Evolutionary conservation across 2,329 filamentous ascomycete genomes (phyloP), one percentile per base, ranked within the genome.

Genomic region (Lizonia empirigonia): DNA sequence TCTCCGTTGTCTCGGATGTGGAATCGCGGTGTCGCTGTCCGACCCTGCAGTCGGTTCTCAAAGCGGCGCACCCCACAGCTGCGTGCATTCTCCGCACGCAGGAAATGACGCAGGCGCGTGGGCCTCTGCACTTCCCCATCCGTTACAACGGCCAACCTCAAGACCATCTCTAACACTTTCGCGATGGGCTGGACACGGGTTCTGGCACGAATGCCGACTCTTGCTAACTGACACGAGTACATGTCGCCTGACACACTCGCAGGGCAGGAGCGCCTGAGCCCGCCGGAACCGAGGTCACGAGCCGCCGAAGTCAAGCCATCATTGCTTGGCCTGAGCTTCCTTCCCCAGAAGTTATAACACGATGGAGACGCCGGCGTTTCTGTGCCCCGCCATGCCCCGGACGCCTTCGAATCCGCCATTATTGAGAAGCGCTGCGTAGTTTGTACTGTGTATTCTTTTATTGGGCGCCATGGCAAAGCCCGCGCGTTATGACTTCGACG

Each of bases 401-500:
- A 51, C 38, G 44, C 34, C 46, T 29, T 53, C 40, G 34, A 46
- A 27, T 34, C 51, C 55, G 24, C 46, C 45, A 26, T 30, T 12
- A 19, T 27, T 30, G 39, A 56, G 50, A 53, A 49, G 44, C 36
- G 32, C 50, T 27, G 41, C 50, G 16, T 53, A 53, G 50, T 35
- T 51, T 45, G 60, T 27, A 34, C 37, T 42, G 46, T 50, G 18
- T 45, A 37, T 29, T 50, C 41, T 42, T 38, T 34, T 22, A 13
- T 26, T 40, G 12, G 26, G 26, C 50, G 56, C 46, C 50, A 72
- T 71, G 69, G 59, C 62, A 5, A 62, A 61, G 49, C 65, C 65
- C 50, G 68, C 70, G 38, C 72, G 74, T 41, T 78, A 78, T 64
- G 61, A 69, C 33, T 78, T 80, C 59, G 72, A 75, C 12, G 75